Evolutionary conservation across 306 rosid genomes (phyloP), one percentile per base, ranked within the genome.

Genomic region (Arachis hypogaea): DNA sequence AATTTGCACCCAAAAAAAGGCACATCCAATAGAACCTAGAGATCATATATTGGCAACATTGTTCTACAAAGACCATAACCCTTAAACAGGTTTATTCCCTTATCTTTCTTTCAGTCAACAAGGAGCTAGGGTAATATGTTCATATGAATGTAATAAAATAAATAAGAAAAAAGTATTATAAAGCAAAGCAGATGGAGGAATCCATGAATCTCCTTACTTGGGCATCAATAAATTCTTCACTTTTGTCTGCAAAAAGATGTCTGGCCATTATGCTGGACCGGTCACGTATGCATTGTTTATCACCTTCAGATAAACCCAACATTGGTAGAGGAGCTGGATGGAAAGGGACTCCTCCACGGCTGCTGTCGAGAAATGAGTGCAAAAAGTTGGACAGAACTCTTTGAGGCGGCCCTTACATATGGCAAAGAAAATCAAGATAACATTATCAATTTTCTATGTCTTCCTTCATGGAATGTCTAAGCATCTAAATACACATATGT

Each of bases 191-290:
- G 69, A 63, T 6, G 50, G 68, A 55, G 60, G 57, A 28, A 55
- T 22, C 45, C 42, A 46, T 58, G 42, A 70, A 78, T 52, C 79
- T 70, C 40, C 85, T 72, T 80, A 94, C 99, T 94, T 95, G 99
- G 7, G 90, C 90, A 82, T 88, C 81, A 46, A 95, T 92, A 76
- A 92, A 95, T 67, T 92, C 98, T 81, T 95, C 98, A 14, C 87
- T 90, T 81, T 84, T 90, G 82, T 92, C 97, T 8, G 98, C 99
- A 86, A 95, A 95, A 64, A 95, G 85, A 79, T 95, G 99, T 11
- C 99, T 82, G n/a, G 99, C 98, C 99, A 95, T 95, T 78, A 95
- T 90, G 89, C 98, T 90, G 81, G 96, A 90, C 43, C 98, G 99
- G 77, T 95, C 88, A 4, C 90, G 93, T 75, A 95, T 95, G 82